Conservation (phyloP, 176 grass and related monocot species). For the Lolium perenne region DNA sequence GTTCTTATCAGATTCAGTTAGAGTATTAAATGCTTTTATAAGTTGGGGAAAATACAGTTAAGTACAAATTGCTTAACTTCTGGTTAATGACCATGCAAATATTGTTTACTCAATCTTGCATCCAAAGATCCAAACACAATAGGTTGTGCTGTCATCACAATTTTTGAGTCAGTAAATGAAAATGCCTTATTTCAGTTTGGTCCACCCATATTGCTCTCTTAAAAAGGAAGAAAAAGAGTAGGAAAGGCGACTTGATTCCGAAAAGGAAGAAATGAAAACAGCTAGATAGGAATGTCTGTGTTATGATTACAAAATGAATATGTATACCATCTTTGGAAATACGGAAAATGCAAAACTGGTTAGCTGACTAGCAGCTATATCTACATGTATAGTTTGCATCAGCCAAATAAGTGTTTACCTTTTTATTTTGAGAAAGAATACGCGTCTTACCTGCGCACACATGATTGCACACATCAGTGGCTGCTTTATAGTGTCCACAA, state of each 20-base stretch:
- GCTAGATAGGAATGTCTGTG: slow-evolving; percentile 20
- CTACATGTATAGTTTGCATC: not conserved
- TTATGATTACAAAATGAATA: not conserved
- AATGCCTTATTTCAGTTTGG: not conserved
- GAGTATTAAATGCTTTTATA: slow-evolving; percentile 13
- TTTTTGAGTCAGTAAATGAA: slow-evolving; percentile 2
- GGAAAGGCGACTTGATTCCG: not conserved
- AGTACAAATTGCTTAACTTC: not conserved
- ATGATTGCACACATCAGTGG: not conserved
- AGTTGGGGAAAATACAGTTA: slow-evolving; percentile 8
- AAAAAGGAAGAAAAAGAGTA: slow-evolving; percentile 17
- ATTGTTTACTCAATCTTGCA: slow-evolving; percentile 19
- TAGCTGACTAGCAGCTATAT: not conserved
- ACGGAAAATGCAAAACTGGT: not conserved
- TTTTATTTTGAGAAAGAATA: not conserved
- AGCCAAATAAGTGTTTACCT: slow-evolving; percentile 35
- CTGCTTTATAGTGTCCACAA: slow-evolving; percentile 4
- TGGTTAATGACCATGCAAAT: not conserved
- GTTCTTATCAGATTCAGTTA: not conserved
- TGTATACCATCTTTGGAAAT: slow-evolving; percentile 24
- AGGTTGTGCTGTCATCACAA: slow-evolving; percentile 6
- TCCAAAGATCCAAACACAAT: slow-evolving; percentile 15
- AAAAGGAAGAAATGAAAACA: slow-evolving; percentile 18
- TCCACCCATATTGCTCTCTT: not conserved
- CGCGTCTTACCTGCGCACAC: slow-evolving; percentile 3